These are phyloP conservation scores for Diacronema lutheri DNA, from an alignment of 78 protist species.

Conservation along the genomic window DNA sequence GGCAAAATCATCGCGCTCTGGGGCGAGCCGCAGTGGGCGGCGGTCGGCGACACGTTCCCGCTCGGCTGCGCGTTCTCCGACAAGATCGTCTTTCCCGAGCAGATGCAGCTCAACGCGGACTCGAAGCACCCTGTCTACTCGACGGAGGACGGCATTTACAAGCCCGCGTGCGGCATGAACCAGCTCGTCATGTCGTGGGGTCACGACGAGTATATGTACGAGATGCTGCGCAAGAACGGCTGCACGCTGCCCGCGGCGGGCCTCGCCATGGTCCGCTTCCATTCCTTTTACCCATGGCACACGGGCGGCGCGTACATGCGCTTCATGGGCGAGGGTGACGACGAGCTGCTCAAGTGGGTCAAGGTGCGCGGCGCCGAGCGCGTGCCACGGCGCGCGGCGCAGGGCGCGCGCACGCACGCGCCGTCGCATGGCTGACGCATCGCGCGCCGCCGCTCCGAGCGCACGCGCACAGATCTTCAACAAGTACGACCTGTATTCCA, in stretches of 20 bases:
- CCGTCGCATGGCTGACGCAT: constrained; percentile 34
- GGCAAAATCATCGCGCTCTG: constrained; percentile 65
- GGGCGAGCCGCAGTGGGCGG: constrained; percentile 78
- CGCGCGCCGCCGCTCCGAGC: constrained; percentile 53
- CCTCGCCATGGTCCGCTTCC: constrained; percentile 74
- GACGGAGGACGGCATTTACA: constrained; percentile 69
- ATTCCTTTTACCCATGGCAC: constrained; percentile 90
- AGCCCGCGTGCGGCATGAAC: constrained; percentile 65
- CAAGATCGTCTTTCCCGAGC: constrained; percentile 60
- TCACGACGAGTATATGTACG: constrained; percentile 69
- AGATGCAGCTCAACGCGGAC: constrained; percentile 61
- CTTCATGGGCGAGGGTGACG: constrained; percentile 57
- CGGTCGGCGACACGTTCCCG: constrained; percentile 88
- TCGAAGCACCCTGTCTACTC: constrained; percentile 36
- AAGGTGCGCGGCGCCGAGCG: constrained; percentile 12
- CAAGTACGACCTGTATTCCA: constrained; percentile 83
- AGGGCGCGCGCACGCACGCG: constrained; percentile 66
- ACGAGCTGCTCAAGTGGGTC: constrained; percentile 71
- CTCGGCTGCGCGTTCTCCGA: constrained; percentile 67
- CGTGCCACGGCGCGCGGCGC: constrained; percentile 79
- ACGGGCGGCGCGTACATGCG: constrained; percentile 54
- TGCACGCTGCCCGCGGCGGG: constrained; percentile 73
- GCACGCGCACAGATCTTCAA: constrained; percentile 65
- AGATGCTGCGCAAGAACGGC: constrained; percentile 12
- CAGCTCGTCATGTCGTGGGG: constrained; percentile 82